These are phyloP conservation scores for Auxenochlorella protothecoides DNA, from an alignment of 139 green algal species.

Conservation along the genomic window DNA sequence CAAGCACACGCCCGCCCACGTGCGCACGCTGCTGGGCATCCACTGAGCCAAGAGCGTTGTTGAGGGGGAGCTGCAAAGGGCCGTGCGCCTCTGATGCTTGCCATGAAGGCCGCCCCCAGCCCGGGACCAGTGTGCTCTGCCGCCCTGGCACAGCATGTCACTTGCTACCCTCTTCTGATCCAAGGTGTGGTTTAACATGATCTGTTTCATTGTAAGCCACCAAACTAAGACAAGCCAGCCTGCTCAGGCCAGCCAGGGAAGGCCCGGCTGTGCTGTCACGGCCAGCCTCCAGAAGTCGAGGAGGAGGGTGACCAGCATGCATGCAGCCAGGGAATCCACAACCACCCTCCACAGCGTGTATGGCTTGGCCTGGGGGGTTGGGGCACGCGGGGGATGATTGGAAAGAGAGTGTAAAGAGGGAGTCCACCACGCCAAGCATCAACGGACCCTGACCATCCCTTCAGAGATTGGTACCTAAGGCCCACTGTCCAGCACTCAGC, in stretches of 20 bases:
- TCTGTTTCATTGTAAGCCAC: no score
- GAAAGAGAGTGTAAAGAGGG: background rate
- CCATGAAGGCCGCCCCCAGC: no score
- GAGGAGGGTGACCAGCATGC: constrained; percentile 90
- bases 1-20: constrained; percentile 56
- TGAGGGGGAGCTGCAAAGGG: no score
- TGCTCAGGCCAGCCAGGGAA: no score
- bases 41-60: constrained; percentile 10
- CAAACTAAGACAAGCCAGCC: no score
- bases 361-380: constrained; percentile 9
- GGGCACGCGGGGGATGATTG: background rate
- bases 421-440: background rate
- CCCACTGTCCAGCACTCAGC: background rate
- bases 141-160: no score
- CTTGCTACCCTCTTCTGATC: no score
- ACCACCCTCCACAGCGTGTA: constrained; percentile 27
- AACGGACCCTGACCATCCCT: background rate
- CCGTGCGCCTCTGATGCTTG: no score
- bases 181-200: no score
- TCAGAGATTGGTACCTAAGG: background rate
- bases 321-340: constrained; percentile 65
- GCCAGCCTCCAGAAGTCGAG: constrained; percentile 78
- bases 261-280: no score
- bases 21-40: constrained; percentile 69
- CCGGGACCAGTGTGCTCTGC: no score